These are phyloP conservation scores for Candida palmyrensis DNA, from an alignment of 805 yeast genomes.

Conservation along the genomic window DNA sequence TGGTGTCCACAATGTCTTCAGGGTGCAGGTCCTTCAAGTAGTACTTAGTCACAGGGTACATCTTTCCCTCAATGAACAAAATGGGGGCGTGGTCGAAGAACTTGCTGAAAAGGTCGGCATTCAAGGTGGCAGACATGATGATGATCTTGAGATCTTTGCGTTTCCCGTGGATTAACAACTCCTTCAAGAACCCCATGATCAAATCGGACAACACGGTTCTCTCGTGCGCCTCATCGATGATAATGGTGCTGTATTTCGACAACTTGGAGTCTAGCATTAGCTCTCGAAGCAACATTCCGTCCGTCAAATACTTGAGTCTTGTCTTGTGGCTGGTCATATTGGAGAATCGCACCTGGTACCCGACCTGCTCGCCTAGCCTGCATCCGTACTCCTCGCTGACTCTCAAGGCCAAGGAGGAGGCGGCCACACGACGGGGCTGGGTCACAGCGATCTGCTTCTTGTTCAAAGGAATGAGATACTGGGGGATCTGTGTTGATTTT, in stretches of 20 bases:
- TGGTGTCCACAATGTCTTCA: constrained; percentile 81
- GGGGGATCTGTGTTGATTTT: constrained; percentile 96
- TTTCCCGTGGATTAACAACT: constrained; percentile 45
- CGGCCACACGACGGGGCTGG: constrained; percentile 97
- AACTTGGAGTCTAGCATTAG: constrained; percentile 69
- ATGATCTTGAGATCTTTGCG: constrained; percentile 61
- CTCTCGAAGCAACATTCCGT: constrained; percentile 95
- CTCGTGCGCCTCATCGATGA: constrained; percentile 97
- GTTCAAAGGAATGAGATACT: constrained; percentile 59
- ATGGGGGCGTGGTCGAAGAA: constrained; percentile 83
- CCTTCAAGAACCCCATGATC: constrained; percentile 81
- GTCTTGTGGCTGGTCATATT: constrained; percentile 58
- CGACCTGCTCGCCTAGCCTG: constrained; percentile 72
- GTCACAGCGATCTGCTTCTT: constrained; percentile 77
- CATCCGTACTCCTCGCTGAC: constrained; percentile 88
- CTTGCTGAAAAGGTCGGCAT: constrained; percentile 78
- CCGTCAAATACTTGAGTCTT: constrained; percentile 80
- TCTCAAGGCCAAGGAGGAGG: constrained; percentile 87
- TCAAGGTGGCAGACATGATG: constrained; percentile 95
- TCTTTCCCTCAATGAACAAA: constrained; percentile 82
- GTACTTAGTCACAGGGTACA: constrained; percentile 72
- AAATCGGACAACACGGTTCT: constrained; percentile 89
- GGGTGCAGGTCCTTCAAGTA: constrained; percentile 45
- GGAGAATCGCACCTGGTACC: constrained; percentile 90
- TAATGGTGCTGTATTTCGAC: constrained; percentile 63